Evolutionary conservation across 2,329 filamentous ascomycete species (phyloP).

Genomic region (Curvularia hawaiiensis): DNA sequence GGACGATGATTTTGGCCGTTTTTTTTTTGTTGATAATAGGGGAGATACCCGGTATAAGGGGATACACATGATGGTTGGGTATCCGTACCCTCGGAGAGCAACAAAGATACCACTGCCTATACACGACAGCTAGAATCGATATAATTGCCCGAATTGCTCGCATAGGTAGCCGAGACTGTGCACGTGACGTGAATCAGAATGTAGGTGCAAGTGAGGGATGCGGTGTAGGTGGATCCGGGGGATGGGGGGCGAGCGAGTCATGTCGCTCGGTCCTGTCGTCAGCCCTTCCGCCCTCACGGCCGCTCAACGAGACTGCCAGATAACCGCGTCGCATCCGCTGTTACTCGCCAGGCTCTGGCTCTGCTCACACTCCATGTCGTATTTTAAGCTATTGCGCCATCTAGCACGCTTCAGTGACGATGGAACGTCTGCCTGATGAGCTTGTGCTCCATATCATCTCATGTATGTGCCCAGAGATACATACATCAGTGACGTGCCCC

Average conservation of each 20-base stretch:
- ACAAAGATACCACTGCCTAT: background rate
- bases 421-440: slow-evolving; percentile 45
- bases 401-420: slow-evolving; percentile 9
- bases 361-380: background rate
- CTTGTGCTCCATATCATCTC: slow-evolving; percentile 52
- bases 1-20: background rate
- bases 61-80: background rate
- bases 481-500: slow-evolving; percentile 11
- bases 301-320: slow-evolving; percentile 14
- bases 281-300: slow-evolving; percentile 24
- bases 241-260: slow-evolving; percentile 16
- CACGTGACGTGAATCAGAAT: background rate
- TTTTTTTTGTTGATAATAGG: background rate
- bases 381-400: background rate
- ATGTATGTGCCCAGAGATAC: slow-evolving; percentile 39
- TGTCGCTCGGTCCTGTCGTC: slow-evolving; percentile 21
- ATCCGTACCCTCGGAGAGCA: background rate
- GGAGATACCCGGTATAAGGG: background rate
- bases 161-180: background rate
- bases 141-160: background rate
- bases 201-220: slow-evolving; percentile 3
- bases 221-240: slow-evolving; percentile 2
- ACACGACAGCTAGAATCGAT: background rate
- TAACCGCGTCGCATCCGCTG: slow-evolving; percentile 20
- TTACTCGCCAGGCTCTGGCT: slow-evolving; percentile 3